These are phyloP conservation scores for Mallotus japonicus DNA, from an alignment of 441 rosid genomes.

Conservation along the genomic window DNA sequence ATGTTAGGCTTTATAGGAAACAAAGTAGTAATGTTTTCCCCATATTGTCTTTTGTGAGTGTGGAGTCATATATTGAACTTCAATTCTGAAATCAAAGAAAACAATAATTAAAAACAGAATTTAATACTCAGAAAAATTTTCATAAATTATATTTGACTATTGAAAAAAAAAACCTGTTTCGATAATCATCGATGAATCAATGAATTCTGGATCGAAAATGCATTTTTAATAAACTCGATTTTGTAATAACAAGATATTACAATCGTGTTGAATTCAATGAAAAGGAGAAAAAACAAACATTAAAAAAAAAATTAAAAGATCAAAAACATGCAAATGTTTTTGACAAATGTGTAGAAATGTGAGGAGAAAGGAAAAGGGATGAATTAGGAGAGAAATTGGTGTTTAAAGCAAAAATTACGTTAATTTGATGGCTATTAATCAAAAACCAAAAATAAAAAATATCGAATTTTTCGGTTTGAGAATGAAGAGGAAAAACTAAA, in stretches of 20 bases:
- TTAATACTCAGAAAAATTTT: too few species aligned
- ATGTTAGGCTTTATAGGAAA: neutral
- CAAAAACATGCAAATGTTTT: conserved; percentile 34
- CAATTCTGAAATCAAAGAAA: conserved; percentile 26
- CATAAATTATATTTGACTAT: too few species aligned
- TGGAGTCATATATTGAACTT: conserved; percentile 1
- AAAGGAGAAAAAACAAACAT: neutral
- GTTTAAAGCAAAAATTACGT: conserved; percentile 41
- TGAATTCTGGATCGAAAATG: too few species aligned
- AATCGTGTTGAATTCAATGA: neutral
- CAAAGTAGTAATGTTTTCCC: neutral
- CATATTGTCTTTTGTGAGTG: neutral
- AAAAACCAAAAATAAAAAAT: conserved; percentile 20
- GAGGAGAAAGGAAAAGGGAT: conserved; percentile 25
- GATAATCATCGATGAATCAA: too few species aligned
- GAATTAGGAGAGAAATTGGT: conserved; percentile 24
- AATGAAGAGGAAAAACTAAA: neutral
- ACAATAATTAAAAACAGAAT: neutral
- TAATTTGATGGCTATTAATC: conserved; percentile 32
- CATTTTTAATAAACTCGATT: too few species aligned
- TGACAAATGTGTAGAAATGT: conserved; percentile 31
- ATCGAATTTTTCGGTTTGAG: conserved; percentile 20
- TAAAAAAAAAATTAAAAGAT: neutral
- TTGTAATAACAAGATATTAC: too few species aligned
- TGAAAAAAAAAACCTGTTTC: too few species aligned